These are phyloP conservation scores for Dipteronia sinensis DNA, from an alignment of 345 rosid genomes.

Conservation along the genomic window DNA sequence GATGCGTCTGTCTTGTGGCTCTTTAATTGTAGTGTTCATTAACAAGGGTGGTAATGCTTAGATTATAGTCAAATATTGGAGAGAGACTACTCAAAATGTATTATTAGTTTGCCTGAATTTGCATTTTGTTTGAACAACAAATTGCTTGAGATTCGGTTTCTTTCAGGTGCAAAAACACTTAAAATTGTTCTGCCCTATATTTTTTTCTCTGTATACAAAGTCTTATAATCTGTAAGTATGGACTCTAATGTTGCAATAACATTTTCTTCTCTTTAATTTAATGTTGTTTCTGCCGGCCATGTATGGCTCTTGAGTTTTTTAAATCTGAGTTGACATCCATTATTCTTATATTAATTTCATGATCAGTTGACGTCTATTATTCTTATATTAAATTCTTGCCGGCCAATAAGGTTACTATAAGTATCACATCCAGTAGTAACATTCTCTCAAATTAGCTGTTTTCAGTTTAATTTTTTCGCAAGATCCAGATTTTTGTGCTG, in stretches of 20 bases:
- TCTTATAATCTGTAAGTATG: not conserved
- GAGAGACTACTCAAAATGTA: too few relatives aligned
- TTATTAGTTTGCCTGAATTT: too few relatives aligned
- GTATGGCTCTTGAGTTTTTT: not conserved
- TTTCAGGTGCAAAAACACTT: too few relatives aligned
- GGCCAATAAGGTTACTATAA: conserved; percentile 8
- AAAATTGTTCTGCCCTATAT: not conserved
- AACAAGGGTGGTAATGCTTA: not conserved
- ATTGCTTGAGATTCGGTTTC: not conserved
- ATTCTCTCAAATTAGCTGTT: not conserved
- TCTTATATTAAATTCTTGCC: conserved; percentile 10
- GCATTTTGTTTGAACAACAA: not conserved
- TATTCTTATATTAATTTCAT: too few relatives aligned
- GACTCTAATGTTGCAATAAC: not conserved
- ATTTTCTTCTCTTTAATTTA: not conserved
- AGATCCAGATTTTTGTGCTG: not conserved
- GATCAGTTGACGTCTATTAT: too few relatives aligned
- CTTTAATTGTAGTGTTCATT: not conserved
- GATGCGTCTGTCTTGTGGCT: not conserved
- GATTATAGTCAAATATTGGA: not conserved
- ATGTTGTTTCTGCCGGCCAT: not conserved
- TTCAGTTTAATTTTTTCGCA: not conserved
- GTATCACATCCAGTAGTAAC: not conserved
- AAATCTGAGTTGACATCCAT: not conserved
- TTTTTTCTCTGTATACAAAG: not conserved